phyloP scores from a whole-genome alignment of 108 stramenopile species.

The Bacterosira constricta region DNA sequence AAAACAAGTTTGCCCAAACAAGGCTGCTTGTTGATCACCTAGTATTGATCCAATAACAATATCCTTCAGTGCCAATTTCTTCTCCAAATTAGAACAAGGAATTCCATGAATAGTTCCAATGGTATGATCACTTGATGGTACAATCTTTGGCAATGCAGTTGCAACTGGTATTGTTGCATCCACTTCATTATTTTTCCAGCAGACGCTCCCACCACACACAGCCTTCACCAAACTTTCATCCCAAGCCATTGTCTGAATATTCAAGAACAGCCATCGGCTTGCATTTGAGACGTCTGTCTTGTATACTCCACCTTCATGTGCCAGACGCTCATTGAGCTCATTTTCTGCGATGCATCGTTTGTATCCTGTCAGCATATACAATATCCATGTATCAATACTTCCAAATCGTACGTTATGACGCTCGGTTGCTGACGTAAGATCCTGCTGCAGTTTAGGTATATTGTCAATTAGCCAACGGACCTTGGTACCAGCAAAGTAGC shows the following conservation, averaged over 20 bases:
- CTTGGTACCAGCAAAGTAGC: slow-evolving; percentile 97
- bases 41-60: slow-evolving; percentile 88
- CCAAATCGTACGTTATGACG: slow-evolving; percentile 82
- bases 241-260: slow-evolving; percentile 86
- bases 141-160: slow-evolving; percentile 70
- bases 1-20: slow-evolving; percentile 96
- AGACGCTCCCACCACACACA: slow-evolving; percentile 51
- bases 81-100: slow-evolving; percentile 7
- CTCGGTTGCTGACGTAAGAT: slow-evolving; percentile 55
- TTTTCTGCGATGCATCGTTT: slow-evolving; percentile 57
- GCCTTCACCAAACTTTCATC: slow-evolving; percentile 72
- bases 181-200: slow-evolving; percentile 17
- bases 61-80: slow-evolving; percentile 48
- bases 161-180: slow-evolving; percentile 40
- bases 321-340: slow-evolving; percentile 60
- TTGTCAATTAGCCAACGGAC: slow-evolving; percentile 94
- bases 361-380: slow-evolving; percentile 87
- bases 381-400: slow-evolving; percentile 95
- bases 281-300: slow-evolving; percentile 96
- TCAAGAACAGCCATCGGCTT: slow-evolving; percentile 93
- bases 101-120: slow-evolving; percentile 55
- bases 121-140: slow-evolving; percentile 62
- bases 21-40: slow-evolving; percentile 97
- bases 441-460: slow-evolving; percentile 64
- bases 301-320: slow-evolving; percentile 72